Evolutionary conservation across 2,329 filamentous ascomycete genomes (phyloP).

Genomic region (Tolypocladium tropicale): DNA sequence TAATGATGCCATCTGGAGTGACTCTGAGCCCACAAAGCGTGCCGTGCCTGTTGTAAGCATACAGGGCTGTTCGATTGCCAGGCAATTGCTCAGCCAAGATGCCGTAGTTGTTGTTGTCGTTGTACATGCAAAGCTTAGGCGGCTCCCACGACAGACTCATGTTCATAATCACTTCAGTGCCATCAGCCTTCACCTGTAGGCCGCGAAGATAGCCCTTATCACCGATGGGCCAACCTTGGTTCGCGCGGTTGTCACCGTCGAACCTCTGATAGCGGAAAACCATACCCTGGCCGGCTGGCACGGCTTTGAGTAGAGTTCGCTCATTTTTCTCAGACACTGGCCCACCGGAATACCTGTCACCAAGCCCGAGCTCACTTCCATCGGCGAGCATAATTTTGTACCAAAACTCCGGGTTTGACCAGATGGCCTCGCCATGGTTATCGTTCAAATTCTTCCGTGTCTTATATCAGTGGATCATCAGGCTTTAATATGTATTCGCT

Average conservation of each 20-base stretch:
- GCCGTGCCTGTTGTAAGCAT: not conserved
- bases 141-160: not conserved
- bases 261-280: not conserved
- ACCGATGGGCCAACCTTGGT: not conserved
- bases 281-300: not conserved
- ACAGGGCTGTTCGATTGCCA: not conserved
- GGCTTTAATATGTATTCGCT: too few relatives aligned
- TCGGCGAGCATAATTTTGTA: not conserved
- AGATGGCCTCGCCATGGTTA: not conserved
- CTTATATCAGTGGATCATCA: too few relatives aligned
- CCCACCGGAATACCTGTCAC: not conserved
- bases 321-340: not conserved
- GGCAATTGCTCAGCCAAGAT: not conserved
- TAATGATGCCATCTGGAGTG: not conserved
- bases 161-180: not conserved
- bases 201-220: not conserved
- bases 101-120: not conserved
- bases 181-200: not conserved
- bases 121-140: not conserved
- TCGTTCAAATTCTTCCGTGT: not conserved
- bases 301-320: not conserved
- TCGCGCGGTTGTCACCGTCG: not conserved
- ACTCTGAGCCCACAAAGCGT: not conserved
- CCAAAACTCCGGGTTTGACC: not conserved
- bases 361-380: not conserved